phyloP scores from a whole-genome alignment of 768 basidiomycete species.

The Tricholoma matsutake region DNA sequence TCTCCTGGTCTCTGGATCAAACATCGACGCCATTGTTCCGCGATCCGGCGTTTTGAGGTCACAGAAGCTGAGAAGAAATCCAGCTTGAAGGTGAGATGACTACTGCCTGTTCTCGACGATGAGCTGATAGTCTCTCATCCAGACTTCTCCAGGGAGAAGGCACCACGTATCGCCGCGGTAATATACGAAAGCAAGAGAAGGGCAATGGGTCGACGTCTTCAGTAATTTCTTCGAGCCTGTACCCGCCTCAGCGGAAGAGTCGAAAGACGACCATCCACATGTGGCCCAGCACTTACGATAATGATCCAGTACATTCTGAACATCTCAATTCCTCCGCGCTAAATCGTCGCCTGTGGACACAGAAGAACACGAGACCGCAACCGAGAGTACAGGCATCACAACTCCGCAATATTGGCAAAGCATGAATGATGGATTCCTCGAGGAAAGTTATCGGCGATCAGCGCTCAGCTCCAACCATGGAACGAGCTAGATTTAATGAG shows the following conservation, averaged over 20 bases:
- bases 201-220: background rate
- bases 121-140: background rate
- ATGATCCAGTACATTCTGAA: background rate
- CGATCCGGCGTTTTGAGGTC: background rate
- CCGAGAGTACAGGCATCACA: background rate
- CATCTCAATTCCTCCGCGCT: background rate
- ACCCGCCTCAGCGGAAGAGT: background rate
- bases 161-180: background rate
- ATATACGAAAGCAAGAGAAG: background rate
- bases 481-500: background rate
- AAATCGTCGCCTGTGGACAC: background rate
- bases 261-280: background rate
- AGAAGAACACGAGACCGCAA: background rate
- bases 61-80: background rate
- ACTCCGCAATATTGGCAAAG: background rate
- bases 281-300: background rate
- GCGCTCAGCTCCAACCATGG: background rate
- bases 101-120: background rate
- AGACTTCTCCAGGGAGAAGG: background rate
- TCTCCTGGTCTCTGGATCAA: conserved; percentile 34
- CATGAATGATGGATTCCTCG: background rate
- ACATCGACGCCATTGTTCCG: conserved; percentile 26
- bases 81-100: background rate
- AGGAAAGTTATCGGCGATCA: background rate
- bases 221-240: background rate